A percentile compares a stretch with the other conserved stretches of the same genome.
Evolutionary conservation across 192 early-diverging fungal genomes (phyloP).

Genomic region (Ambispora gerdemannii): DNA sequence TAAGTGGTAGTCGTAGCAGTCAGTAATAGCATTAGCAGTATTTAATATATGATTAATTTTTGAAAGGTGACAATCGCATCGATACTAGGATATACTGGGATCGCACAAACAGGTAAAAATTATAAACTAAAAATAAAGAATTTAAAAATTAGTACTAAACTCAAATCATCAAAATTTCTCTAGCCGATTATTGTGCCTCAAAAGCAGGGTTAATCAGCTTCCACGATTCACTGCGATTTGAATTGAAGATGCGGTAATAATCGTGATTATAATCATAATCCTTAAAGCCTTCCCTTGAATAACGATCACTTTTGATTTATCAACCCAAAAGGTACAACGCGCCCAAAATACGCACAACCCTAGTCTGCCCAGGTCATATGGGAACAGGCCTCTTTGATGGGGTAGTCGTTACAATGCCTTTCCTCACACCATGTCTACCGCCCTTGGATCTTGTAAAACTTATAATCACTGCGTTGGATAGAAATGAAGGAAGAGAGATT

Average conservation of each 20-base stretch:
- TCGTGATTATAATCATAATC: neutral
- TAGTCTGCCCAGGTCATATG: slow-evolving; percentile 69
- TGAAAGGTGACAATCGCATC: slow-evolving; percentile 43
- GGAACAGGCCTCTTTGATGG: slow-evolving; percentile 73
- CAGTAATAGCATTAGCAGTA: too few relatives aligned
- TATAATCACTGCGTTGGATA: slow-evolving; percentile 57
- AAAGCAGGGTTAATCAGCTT: slow-evolving; percentile 75
- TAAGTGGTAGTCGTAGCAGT: slow-evolving; percentile 44
- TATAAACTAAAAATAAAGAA: too few relatives aligned
- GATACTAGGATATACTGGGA: slow-evolving; percentile 37
- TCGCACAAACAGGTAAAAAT: slow-evolving; percentile 21
- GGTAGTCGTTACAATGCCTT: slow-evolving; percentile 50
- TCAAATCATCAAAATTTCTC: too few relatives aligned
- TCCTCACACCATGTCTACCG: slow-evolving; percentile 61
- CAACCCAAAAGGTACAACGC: slow-evolving; percentile 51
- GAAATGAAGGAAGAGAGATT: slow-evolving; percentile 49
- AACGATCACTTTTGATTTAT: neutral
- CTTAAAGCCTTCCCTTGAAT: neutral
- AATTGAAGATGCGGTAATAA: slow-evolving; percentile 45
- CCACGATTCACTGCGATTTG: slow-evolving; percentile 72
- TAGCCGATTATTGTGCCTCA: slow-evolving; percentile 73
- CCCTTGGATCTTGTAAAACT: slow-evolving; percentile 55
- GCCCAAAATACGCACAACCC: slow-evolving; percentile 63
- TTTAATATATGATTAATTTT: neutral
- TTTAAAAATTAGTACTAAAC: too few relatives aligned